Conservation (phyloP, 2,329 filamentous ascomycete species). For the Cladophialophora chaetospira region DNA sequence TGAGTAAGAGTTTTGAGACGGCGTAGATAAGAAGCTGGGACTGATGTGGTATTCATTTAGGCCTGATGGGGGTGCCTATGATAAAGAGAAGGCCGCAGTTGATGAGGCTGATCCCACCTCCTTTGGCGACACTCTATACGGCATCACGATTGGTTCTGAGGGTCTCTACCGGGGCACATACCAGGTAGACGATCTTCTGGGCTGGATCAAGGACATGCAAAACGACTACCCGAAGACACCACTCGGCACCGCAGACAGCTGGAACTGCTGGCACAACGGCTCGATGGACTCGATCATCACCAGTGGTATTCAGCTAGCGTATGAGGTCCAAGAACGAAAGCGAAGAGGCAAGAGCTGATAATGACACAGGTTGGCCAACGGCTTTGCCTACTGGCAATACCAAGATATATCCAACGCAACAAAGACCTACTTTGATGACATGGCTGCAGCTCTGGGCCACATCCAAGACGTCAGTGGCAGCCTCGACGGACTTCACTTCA, state of each 20-base stretch:
- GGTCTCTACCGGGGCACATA: constrained; percentile 69
- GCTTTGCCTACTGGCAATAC: constrained; percentile 74
- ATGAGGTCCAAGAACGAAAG: no score
- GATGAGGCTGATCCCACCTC: constrained; percentile 46
- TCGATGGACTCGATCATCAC: constrained; percentile 65
- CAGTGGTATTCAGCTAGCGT: constrained; percentile 62
- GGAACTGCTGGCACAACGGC: constrained; percentile 71
- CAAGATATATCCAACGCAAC: constrained; percentile 60
- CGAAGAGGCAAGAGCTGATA: no score
- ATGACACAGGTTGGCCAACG: constrained; percentile 62
- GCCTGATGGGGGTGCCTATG: constrained; percentile 66
- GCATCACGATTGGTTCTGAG: constrained; percentile 71
- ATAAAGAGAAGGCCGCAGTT: constrained; percentile 62
- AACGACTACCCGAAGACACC: constrained; percentile 56
- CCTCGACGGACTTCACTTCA: constrained; percentile 61
- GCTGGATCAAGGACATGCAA: constrained; percentile 65
- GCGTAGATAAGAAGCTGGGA: neutral
- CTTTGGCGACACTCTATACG: constrained; percentile 63
- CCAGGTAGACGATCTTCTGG: constrained; percentile 60
- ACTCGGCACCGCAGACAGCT: constrained; percentile 70
- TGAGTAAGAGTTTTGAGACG: constrained; percentile 39
- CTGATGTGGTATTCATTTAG: constrained; percentile 38
- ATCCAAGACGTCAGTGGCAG: constrained; percentile 62
- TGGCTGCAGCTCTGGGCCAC: constrained; percentile 63
- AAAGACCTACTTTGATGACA: constrained; percentile 67